Evolutionary conservation across 768 basidiomycete species (phyloP).

Genomic region (Xerocomellus intermedius): DNA sequence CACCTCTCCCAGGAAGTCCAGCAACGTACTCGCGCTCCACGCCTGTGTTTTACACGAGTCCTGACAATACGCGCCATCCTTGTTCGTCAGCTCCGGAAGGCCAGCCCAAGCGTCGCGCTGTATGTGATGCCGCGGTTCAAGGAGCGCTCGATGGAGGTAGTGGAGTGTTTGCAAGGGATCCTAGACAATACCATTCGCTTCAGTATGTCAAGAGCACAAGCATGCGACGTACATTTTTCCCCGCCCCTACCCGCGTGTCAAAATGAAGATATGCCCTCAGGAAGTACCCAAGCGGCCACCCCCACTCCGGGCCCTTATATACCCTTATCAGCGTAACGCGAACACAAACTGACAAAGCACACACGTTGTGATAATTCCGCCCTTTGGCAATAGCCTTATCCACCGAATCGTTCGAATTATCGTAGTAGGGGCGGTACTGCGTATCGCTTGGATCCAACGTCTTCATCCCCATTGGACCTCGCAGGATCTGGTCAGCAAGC

Average conservation of each 20-base stretch:
- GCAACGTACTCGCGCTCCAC: constrained; percentile 90
- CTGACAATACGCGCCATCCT: constrained; percentile 73
- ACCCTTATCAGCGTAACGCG: constrained; percentile 13
- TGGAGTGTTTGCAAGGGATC: constrained; percentile 73
- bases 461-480: constrained; percentile 94
- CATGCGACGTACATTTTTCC: constrained; percentile 55
- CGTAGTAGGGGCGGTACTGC: constrained; percentile 89
- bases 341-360: constrained; percentile 17
- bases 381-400: constrained; percentile 89
- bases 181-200: constrained; percentile 36
- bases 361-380: constrained; percentile 88
- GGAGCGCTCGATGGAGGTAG: constrained; percentile 70
- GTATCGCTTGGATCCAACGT: constrained; percentile 86
- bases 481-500: constrained; percentile 76
- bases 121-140: constrained; percentile 71
- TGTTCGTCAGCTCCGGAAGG: constrained; percentile 89
- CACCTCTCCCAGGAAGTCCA: constrained; percentile 84
- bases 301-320: constrained; percentile 85
- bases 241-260: constrained; percentile 65
- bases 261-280: constrained; percentile 90
- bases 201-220: neutral
- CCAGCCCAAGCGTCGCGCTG: constrained; percentile 87
- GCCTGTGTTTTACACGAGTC: constrained; percentile 96
- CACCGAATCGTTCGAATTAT: constrained; percentile 89
- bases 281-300: constrained; percentile 95